A percentile compares a stretch with the other conserved stretches of the same genome.
phyloP scores from a whole-genome alignment of 2,329 filamentous ascomycete genomes.

The Penicillium thymicola region DNA sequence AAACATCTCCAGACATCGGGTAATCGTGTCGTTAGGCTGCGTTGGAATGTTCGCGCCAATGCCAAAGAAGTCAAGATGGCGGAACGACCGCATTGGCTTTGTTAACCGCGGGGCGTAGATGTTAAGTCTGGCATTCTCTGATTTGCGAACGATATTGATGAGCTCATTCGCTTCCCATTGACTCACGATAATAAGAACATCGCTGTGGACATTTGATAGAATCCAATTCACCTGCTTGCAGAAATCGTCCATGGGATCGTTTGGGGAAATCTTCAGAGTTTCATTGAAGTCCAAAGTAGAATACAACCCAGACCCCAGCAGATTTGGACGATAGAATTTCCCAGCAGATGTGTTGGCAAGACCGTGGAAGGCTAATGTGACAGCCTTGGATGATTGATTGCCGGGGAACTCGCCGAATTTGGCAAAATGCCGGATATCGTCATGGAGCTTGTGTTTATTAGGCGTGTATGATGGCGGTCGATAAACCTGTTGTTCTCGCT shows the following conservation, averaged over 20 bases:
- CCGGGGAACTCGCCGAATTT: slow-evolving; percentile 4
- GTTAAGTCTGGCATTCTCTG: slow-evolving; percentile 42
- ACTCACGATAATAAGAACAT: slow-evolving; percentile 54
- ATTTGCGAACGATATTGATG: slow-evolving; percentile 39
- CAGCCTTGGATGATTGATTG: background rate
- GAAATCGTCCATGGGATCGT: slow-evolving; percentile 51
- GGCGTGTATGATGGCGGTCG: slow-evolving; percentile 44
- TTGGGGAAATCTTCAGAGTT: slow-evolving; percentile 1
- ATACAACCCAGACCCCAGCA: slow-evolving; percentile 1
- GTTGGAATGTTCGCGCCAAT: slow-evolving; percentile 17
- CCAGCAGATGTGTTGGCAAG: slow-evolving; percentile 7
- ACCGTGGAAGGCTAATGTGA: slow-evolving; percentile 5
- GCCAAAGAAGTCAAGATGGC: slow-evolving; percentile 46
- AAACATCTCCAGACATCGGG: slow-evolving; percentile 57
- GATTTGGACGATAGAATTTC: background rate
- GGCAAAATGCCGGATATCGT: slow-evolving; percentile 8
- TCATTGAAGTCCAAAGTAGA: slow-evolving; percentile 7
- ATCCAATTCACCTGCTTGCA: slow-evolving; percentile 57
- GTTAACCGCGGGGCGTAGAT: slow-evolving; percentile 50
- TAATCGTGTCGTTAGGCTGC: background rate
- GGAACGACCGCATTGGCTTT: slow-evolving; percentile 40
- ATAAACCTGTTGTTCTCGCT: slow-evolving; percentile 57
- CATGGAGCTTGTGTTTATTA: slow-evolving; percentile 24
- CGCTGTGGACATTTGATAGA: slow-evolving; percentile 32
- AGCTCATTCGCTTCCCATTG: slow-evolving; percentile 58